Evolutionary conservation across 345 rosid genomes (phyloP), one percentile per base, ranked within the genome.

Genomic region (Turritis glabra): DNA sequence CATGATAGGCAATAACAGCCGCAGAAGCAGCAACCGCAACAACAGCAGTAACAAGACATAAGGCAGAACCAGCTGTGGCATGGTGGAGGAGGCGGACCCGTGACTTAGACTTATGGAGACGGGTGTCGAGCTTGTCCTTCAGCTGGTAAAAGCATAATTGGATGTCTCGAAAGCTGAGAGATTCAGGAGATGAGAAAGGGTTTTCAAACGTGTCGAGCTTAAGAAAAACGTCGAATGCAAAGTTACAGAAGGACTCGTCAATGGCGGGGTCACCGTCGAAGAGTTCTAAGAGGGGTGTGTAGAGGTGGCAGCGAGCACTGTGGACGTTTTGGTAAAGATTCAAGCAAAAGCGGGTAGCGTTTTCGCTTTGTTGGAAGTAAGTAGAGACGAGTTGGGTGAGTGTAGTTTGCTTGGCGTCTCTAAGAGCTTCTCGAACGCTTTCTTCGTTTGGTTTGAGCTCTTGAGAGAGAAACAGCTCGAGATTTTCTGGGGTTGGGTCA

Each of bases 341-440:
- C 55, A 90, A 81, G 81, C 87, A 89, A 72, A 85, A 83, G 51
- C 68, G 70, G 30, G 84, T 79, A 67, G 90, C 82, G 41, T 78
- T 56, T 74, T 89, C 93, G 58, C 93, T 87, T 74, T 87, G 85
- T 23, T 77, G 81, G 41, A 90, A 90, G 87, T 85, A 93, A 30
- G 81, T 53, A 40, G 92, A 84, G 33, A 82, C 80, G 25, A 90
- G 83, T 18, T 81, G 74, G 48, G 89, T 87, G 44, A 90, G 81
- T 27, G 79, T 63, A 50, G 79, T 83, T 10, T 55, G 76, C 69
- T 51, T 76, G 43, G 85, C 84, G 64, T 75, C 73, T 41, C 68
- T 40, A 14, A 90, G 89, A 73, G 90, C 89, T 64, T 85, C 88
- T 56, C 77, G 74, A 26, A 92, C 91, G 26, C 77, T 62, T 63